Conservation (phyloP, 768 basidiomycete genomes). For the Podaxis carcinomalis region DNA sequence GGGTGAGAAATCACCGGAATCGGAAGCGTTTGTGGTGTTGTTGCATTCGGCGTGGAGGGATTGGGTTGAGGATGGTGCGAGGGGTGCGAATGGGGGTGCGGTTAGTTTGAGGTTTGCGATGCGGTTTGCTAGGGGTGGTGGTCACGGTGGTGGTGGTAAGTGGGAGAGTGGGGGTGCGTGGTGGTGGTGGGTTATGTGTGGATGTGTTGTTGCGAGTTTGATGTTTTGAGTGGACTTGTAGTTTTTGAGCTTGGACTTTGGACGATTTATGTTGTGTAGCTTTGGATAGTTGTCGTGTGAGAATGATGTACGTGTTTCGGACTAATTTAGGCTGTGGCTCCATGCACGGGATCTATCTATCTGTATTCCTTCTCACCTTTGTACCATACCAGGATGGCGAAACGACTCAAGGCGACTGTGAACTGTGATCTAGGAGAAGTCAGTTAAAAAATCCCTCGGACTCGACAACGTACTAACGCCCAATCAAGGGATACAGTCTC, state of each 20-base stretch:
- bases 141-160: neutral
- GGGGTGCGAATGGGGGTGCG: conserved; percentile 29
- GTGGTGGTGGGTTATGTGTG: neutral
- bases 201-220: neutral
- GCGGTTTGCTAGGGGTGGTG: neutral
- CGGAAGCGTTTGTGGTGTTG: conserved; percentile 73
- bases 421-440: conserved; percentile 61
- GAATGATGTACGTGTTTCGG: neutral
- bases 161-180: neutral
- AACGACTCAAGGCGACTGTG: conserved; percentile 36
- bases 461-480: neutral
- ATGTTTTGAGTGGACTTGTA: neutral
- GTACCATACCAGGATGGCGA: neutral
- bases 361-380: neutral
- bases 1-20: conserved; percentile 65
- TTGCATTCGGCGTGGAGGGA: conserved; percentile 75
- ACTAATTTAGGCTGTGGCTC: neutral
- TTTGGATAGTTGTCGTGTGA: neutral
- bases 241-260: neutral
- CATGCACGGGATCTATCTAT: neutral
- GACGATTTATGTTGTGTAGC: neutral
- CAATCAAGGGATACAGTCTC: conserved; percentile 36
- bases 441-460: neutral
- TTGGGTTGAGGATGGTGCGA: conserved; percentile 56
- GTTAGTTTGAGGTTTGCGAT: neutral